phyloP scores from a whole-genome alignment of 2,329 filamentous ascomycete genomes.

The Hymenoscyphus scutula region DNA sequence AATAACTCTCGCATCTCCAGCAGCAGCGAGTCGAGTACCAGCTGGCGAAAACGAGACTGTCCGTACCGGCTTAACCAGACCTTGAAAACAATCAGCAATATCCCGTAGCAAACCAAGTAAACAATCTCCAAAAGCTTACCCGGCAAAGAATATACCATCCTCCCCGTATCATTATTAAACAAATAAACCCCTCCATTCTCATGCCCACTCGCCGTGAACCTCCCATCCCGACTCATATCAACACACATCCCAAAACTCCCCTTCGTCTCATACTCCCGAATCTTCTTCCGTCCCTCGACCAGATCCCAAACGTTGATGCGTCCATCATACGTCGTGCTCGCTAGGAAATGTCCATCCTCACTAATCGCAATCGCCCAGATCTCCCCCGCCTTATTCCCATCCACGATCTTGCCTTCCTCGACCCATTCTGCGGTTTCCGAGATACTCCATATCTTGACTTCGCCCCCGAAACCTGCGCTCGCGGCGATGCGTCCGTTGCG shows the following conservation, averaged over 20 bases:
- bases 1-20: constrained; percentile 84
- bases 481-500: constrained; percentile 69
- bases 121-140: constrained; percentile 46
- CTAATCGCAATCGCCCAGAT: constrained; percentile 88
- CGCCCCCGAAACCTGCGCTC: constrained; percentile 85
- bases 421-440: constrained; percentile 57
- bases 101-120: not conserved
- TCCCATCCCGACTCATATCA: constrained; percentile 75
- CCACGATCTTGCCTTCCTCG: constrained; percentile 47
- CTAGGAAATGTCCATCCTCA: constrained; percentile 77
- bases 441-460: constrained; percentile 78
- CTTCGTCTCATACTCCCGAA: constrained; percentile 85
- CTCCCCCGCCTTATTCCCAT: constrained; percentile 62
- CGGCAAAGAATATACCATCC: constrained; percentile 80
- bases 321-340: constrained; percentile 84
- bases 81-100: constrained; percentile 43
- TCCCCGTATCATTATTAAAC: constrained; percentile 87
- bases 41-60: constrained; percentile 85
- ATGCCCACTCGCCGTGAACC: constrained; percentile 86
- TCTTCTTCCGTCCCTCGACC: constrained; percentile 56
- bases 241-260: constrained; percentile 89
- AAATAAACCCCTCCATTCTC: constrained; percentile 90
- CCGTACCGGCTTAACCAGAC: constrained; percentile 82
- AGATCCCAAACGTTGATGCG: constrained; percentile 85
- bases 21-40: constrained; percentile 80